Percentiles rank a stretch among this genome's conserved stretches.
Conservation (phyloP, 73 alveolate species). For the Tetrahymena elliotti region DNA sequence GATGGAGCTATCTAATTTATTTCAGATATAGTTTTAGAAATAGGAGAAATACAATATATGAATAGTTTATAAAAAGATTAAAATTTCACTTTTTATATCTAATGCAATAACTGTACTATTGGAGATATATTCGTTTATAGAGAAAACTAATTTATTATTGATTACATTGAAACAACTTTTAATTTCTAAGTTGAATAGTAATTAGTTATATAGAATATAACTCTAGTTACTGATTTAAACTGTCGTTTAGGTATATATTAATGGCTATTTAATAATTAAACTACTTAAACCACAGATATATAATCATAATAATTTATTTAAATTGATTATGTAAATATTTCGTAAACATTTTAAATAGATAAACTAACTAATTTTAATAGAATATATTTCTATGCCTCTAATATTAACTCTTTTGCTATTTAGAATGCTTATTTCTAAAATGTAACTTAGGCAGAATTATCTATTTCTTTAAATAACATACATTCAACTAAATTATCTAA, state of each 20-base stretch:
- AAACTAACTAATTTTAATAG: neutral
- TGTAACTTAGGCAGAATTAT: neutral
- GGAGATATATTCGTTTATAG: neutral
- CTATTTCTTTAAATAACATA: neutral
- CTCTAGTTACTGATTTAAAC: neutral
- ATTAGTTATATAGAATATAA: neutral
- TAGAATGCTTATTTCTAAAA: neutral
- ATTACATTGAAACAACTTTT: neutral
- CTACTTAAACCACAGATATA: neutral
- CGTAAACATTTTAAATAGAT: neutral
- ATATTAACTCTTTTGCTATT: neutral
- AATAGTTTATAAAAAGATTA: neutral
- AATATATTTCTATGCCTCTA: neutral
- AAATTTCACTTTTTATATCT: neutral
- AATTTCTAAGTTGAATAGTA: neutral
- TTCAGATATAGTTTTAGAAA: neutral
- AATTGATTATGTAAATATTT: neutral
- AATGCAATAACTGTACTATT: neutral
- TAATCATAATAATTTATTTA: neutral
- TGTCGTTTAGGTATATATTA: neutral
- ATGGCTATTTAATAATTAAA: neutral
- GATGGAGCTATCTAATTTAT: neutral
- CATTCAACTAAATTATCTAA: neutral
- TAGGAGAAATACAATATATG: neutral
- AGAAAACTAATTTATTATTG: neutral